Evolutionary conservation across 2,329 filamentous ascomycete species (phyloP), one percentile per base, ranked within the genome.

Genomic region (Penicillium sp.): DNA sequence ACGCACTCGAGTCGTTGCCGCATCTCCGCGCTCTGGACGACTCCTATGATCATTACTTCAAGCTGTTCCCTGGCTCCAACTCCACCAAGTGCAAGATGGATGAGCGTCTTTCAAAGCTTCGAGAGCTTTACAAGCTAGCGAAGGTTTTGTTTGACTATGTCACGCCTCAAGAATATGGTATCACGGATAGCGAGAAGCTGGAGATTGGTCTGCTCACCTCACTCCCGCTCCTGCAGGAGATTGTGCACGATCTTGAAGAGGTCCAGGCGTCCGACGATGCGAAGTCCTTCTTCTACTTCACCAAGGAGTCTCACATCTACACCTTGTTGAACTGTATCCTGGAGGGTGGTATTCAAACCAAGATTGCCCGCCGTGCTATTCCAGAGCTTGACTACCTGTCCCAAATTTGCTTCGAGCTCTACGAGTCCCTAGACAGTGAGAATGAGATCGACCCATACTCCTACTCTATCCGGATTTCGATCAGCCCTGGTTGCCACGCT

Each of bases 91-190:
- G 88, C 14, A 96, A 96, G 78, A 85, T 89, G 16, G 94, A 98
- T 70, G 89, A 87, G 33, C 86, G 92, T 6, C 88, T 98, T 13
- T 89, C 93, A 66, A 95, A 95, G 61, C 83, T 99, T 44, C 88
- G 95, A 62, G 93, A 99, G 75, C 82, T 99, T 56, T 99, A 98
- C 77, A 91, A 91, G 67, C 83, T 97, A 49, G 91, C 92, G 57
- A 99, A 99, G 77, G 89, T 98, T 13, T 80, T 99, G 14, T 99
- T 99, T 70, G 95, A 99, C 77, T 99, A 97, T 74, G 96, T 99
- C 69, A 96, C 95, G 55, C 95, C 95, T 1, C 95, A 99, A 70
- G 95, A 99, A 76, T 99, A 99, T 71, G 95, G 95, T 55, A 99
- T 99, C 66, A 92, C 90, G 4, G 90, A 97, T 70, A 89, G 87